These are phyloP conservation scores for Pichia phayaonensis DNA, from an alignment of 805 yeast genomes.

Conservation along the genomic window DNA sequence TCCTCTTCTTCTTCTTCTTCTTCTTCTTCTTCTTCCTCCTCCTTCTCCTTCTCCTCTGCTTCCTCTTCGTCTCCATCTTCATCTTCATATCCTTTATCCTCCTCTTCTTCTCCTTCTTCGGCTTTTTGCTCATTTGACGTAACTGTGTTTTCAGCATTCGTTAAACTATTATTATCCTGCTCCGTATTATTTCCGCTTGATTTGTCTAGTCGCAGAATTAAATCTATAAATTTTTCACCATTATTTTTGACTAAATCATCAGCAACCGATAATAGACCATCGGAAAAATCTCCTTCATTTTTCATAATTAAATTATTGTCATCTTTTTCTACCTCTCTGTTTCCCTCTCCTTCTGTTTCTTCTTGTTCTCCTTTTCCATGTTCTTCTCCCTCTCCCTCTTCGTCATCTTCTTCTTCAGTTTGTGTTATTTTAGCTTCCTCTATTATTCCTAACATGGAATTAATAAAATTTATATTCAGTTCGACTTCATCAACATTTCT, in stretches of 20 bases:
- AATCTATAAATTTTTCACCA: slow-evolving; percentile 69
- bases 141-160: neutral
- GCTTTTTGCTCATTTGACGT: slow-evolving; percentile 9
- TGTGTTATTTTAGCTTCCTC: slow-evolving; percentile 3
- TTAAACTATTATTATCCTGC: neutral
- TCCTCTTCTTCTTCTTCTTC: slow-evolving; percentile 18
- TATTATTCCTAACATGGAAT: slow-evolving; percentile 21
- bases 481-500: slow-evolving; percentile 33
- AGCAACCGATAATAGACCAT: slow-evolving; percentile 42
- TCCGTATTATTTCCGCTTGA: neutral
- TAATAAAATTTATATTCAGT: slow-evolving; percentile 21
- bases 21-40: slow-evolving; percentile 14
- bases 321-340: neutral
- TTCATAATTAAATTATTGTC: neutral
- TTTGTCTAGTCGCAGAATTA: slow-evolving; percentile 69
- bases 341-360: neutral
- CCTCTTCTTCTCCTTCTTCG: slow-evolving; percentile 13
- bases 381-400: neutral
- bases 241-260: slow-evolving; percentile 72
- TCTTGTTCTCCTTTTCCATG: neutral
- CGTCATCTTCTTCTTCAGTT: slow-evolving; percentile 1
- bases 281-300: neutral
- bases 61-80: slow-evolving; percentile 10
- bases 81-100: slow-evolving; percentile 10
- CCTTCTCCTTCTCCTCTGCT: slow-evolving; percentile 7